A percentile compares a stretch with the other conserved stretches of the same genome.
Conservation (phyloP, 352 stramenopile genomes). For the Phytophthora capsici region DNA sequence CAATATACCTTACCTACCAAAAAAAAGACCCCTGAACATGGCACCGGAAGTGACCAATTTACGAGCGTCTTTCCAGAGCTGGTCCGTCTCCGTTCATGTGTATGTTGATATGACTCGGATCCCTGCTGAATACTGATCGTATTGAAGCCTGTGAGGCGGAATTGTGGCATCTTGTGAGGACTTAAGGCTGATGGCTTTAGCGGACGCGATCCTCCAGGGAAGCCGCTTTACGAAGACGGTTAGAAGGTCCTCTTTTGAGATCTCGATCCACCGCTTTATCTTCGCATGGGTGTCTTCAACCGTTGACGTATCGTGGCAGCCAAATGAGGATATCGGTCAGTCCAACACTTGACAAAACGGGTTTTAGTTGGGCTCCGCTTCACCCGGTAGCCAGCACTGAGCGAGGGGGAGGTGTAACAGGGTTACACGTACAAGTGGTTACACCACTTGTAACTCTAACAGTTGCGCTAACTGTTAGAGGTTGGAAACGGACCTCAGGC, state of each 20-base stretch:
- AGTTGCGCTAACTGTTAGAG: no score
- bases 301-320: not conserved
- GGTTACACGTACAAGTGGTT: no score
- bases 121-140: not conserved
- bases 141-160: not conserved
- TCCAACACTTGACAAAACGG: slow-evolving; percentile 2
- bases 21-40: not conserved
- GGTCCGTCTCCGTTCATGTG: not conserved
- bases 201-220: slow-evolving; percentile 3
- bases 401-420: slow-evolving; percentile 8
- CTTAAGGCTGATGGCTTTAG: not conserved
- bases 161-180: not conserved
- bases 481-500: no score
- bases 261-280: slow-evolving; percentile 3
- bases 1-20: no score
- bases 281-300: slow-evolving; percentile 5
- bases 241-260: not conserved
- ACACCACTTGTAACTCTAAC: no score
- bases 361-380: slow-evolving; percentile 12
- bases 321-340: slow-evolving; percentile 1
- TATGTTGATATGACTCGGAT: not conserved
- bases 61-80: not conserved
- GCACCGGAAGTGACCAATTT: not conserved
- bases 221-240: slow-evolving; percentile 1
- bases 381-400: slow-evolving; percentile 10